Percentiles rank a stretch among this genome's conserved stretches.
These are phyloP conservation scores for Aspergillus sp. DNA, from an alignment of 2,329 filamentous ascomycete genomes.

Conservation along the genomic window DNA sequence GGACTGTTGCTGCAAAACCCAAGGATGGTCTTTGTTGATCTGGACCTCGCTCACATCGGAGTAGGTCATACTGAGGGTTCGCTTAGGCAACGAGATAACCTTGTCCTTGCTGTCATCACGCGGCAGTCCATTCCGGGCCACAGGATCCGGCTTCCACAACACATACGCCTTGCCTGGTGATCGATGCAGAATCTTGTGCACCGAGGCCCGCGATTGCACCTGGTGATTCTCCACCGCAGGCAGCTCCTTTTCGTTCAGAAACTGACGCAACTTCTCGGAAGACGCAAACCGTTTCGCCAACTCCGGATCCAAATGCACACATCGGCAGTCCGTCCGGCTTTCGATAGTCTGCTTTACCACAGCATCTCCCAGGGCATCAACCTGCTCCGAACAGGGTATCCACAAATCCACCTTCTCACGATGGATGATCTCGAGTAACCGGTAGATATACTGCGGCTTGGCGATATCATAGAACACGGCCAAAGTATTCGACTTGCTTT, in stretches of 20 bases:
- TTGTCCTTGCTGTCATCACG: slow-evolving; percentile 47
- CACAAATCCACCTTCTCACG: slow-evolving; percentile 59
- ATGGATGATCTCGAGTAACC: slow-evolving; percentile 51
- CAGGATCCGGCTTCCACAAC: slow-evolving; percentile 43
- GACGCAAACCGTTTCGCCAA: slow-evolving; percentile 54
- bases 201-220: slow-evolving; percentile 47
- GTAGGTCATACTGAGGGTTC: slow-evolving; percentile 46
- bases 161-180: slow-evolving; percentile 48
- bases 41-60: slow-evolving; percentile 47
- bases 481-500: slow-evolving; percentile 52
- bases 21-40: slow-evolving; percentile 49
- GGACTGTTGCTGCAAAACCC: slow-evolving; percentile 63
- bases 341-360: slow-evolving; percentile 56
- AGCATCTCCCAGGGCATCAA: slow-evolving; percentile 58
- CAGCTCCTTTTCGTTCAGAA: slow-evolving; percentile 48
- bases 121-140: slow-evolving; percentile 31
- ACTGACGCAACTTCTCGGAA: slow-evolving; percentile 57
- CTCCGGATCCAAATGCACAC: slow-evolving; percentile 54
- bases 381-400: slow-evolving; percentile 65
- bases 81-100: slow-evolving; percentile 51
- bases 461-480: slow-evolving; percentile 47
- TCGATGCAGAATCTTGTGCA: slow-evolving; percentile 45
- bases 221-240: slow-evolving; percentile 45
- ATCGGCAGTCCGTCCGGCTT: slow-evolving; percentile 49
- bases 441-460: slow-evolving; percentile 46